These are phyloP conservation scores for Casuarina cunninghamiana DNA, from an alignment of 306 rosid genomes.

Conservation along the genomic window DNA sequence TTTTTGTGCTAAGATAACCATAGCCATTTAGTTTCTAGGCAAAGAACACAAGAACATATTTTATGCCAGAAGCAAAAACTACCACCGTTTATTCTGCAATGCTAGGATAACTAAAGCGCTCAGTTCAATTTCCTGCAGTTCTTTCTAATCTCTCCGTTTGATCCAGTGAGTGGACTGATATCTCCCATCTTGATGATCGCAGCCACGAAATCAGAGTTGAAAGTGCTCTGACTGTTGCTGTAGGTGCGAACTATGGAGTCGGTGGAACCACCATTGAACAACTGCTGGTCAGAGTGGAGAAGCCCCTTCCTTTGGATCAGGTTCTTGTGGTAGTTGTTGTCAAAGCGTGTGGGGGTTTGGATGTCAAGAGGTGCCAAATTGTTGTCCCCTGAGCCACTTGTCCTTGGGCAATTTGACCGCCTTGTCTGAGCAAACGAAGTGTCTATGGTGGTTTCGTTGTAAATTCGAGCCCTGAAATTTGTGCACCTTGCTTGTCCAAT, in stretches of 20 bases:
- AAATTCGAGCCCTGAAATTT: conserved; percentile 51
- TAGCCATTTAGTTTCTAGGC: no score
- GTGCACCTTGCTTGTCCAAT: conserved; percentile 92
- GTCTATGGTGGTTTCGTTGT: conserved; percentile 67
- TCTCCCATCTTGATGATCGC: conserved; percentile 92
- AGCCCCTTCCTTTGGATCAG: conserved; percentile 65
- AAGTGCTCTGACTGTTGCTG: conserved; percentile 27
- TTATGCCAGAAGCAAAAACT: background rate
- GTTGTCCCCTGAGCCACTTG: conserved; percentile 75
- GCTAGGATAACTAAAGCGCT: background rate
- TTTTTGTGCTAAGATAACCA: no score
- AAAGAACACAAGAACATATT: background rate
- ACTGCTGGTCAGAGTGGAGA: conserved; percentile 83
- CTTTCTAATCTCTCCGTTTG: conserved; percentile 71
- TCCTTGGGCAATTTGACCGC: conserved; percentile 55
- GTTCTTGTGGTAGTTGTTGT: conserved; percentile 71
- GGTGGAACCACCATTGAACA: conserved; percentile 72
- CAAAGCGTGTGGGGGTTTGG: conserved; percentile 55
- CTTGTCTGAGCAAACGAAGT: conserved; percentile 46
- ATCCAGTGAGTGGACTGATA: conserved; percentile 78
- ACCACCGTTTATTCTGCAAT: background rate
- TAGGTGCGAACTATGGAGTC: conserved; percentile 58
- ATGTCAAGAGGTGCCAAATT: conserved; percentile 80
- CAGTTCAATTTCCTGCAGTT: conserved; percentile 67
- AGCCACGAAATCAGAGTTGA: conserved; percentile 51